phyloP scores from a whole-genome alignment of 2,329 filamentous ascomycete species.

The Trichoderma sp. region DNA sequence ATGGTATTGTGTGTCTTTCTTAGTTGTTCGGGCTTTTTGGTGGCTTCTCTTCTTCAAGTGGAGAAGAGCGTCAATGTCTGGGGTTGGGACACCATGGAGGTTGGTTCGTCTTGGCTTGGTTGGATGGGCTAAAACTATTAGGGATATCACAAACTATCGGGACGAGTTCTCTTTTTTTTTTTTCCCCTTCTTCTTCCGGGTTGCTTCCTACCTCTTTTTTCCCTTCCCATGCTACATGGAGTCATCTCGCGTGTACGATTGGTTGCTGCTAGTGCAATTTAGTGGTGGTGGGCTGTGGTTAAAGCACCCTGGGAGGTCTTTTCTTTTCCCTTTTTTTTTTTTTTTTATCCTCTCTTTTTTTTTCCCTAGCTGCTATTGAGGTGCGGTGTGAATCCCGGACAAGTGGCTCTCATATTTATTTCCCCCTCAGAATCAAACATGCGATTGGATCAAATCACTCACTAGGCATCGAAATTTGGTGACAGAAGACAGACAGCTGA shows the following conservation, averaged over 20 bases:
- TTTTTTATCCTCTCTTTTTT: neutral
- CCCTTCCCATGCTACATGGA: conserved; percentile 7
- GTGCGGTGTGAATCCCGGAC: conserved; percentile 9
- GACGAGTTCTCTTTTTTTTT: conserved; percentile 5
- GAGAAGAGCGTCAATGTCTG: neutral
- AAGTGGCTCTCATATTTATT: neutral
- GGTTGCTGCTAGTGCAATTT: neutral
- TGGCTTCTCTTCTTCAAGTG: neutral
- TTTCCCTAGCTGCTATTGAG: neutral
- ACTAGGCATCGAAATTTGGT: neutral
- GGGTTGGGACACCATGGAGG: neutral
- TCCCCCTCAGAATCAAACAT: neutral
- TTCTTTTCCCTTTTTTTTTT: neutral
- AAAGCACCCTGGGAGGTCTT: neutral
- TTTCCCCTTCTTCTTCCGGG: neutral
- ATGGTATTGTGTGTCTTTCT: neutral
- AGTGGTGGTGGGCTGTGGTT: conserved; percentile 1
- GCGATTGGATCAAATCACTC: neutral
- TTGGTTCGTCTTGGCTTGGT: neutral
- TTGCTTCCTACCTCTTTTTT: conserved; percentile 4
- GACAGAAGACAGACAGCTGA: conserved; percentile 11
- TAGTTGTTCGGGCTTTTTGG: neutral
- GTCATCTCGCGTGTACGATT: conserved; percentile 1
- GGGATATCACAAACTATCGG: conserved; percentile 1
- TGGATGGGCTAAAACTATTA: conserved; percentile 5